These are phyloP conservation scores for Flaveria linearis DNA, from an alignment of 129 eudicot genomes.

Conservation along the genomic window DNA sequence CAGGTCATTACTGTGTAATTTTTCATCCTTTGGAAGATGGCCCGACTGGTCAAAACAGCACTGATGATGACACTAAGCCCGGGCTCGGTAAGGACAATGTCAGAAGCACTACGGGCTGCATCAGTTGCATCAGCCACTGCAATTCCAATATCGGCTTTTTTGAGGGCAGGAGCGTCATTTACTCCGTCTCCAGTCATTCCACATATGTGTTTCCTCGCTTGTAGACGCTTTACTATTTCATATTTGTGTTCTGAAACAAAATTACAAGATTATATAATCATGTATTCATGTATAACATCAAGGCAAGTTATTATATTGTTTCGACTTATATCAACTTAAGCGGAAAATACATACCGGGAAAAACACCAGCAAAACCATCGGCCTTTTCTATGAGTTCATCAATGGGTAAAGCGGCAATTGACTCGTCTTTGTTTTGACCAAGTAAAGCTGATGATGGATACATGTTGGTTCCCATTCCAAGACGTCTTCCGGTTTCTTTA, in stretches of 20 bases:
- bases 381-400: constrained; percentile 98
- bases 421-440: constrained; percentile 96
- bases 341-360: constrained; percentile 65
- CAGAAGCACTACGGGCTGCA: constrained; percentile 84
- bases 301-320: background rate
- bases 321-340: background rate
- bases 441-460: constrained; percentile 98
- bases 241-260: constrained; percentile 61
- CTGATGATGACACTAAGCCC: constrained; percentile 76
- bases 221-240: constrained; percentile 68
- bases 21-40: constrained; percentile 79
- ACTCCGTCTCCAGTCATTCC: constrained; percentile 87
- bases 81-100: constrained; percentile 77
- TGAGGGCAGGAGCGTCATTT: constrained; percentile 76
- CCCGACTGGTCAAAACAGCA: constrained; percentile 76
- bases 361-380: constrained; percentile 99
- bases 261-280: background rate
- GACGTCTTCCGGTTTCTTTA: constrained; percentile 96
- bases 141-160: constrained; percentile 75
- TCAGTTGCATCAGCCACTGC: constrained; percentile 81
- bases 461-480: constrained; percentile 99
- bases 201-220: constrained; percentile 74
- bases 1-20: constrained; percentile 56
- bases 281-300: background rate
- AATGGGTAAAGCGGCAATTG: constrained; percentile 85